Conservation (phyloP, 306 rosid species). For the Dryas octopetala region DNA sequence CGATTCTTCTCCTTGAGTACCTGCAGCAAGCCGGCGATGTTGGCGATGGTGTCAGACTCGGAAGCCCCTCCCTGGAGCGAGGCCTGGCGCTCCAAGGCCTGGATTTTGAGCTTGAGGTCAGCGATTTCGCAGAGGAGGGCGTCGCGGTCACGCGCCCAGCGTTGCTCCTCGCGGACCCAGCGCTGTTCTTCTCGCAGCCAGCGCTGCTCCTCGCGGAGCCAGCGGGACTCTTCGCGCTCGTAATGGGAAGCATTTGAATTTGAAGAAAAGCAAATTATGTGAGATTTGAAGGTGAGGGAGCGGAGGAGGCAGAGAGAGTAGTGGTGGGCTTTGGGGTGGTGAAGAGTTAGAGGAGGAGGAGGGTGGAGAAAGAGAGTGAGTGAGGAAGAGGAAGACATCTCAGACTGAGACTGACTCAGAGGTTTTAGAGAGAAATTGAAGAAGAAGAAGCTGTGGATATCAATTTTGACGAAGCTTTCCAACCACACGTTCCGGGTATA, state of each 20-base stretch:
- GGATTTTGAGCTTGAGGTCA: constrained; percentile 60
- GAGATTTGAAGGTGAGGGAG: constrained; percentile 32
- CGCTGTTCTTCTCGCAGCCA: constrained; percentile 87
- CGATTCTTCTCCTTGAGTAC: constrained; percentile 60
- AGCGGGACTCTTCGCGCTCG: constrained; percentile 55
- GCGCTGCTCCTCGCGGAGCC: constrained; percentile 89
- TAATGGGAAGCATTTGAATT: constrained; percentile 27
- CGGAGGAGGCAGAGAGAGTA: constrained; percentile 9
- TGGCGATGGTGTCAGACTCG: constrained; percentile 45
- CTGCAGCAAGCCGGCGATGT: constrained; percentile 52
- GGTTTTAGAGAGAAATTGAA: background rate
- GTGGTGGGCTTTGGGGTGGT: constrained; percentile 17
- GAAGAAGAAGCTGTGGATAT: background rate
- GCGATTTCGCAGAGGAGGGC: constrained; percentile 59
- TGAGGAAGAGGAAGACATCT: constrained; percentile 2
- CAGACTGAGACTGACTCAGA: background rate
- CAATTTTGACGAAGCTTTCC: no score
- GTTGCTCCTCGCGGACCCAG: constrained; percentile 81
- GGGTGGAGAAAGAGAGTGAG: constrained; percentile 16
- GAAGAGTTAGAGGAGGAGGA: background rate
- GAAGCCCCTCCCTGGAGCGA: constrained; percentile 32
- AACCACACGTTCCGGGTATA: no score
- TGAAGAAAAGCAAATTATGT: constrained; percentile 28
- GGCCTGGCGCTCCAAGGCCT: constrained; percentile 48
- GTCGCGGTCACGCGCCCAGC: constrained; percentile 74